Evolutionary conservation across 1,284 basidiomycete genomes (phyloP).

Genomic region (Boletus semigastroideus): DNA sequence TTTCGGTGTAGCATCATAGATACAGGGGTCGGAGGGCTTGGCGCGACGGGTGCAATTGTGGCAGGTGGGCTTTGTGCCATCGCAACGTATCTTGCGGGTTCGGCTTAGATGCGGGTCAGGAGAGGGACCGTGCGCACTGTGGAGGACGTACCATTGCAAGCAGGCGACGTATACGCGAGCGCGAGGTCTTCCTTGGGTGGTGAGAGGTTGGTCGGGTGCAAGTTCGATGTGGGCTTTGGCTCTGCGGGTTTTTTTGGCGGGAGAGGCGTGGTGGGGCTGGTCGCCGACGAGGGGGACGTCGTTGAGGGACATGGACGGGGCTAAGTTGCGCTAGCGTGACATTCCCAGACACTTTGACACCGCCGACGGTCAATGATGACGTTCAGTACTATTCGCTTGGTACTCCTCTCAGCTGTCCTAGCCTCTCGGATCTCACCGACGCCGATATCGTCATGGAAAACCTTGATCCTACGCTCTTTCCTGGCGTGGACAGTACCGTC

Average conservation of each 20-base stretch:
- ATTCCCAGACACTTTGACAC: constrained; percentile 1
- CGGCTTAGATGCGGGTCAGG: constrained; percentile 45
- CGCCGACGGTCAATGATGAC: background rate
- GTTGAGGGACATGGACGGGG: constrained; percentile 20
- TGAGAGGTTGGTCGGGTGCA: constrained; percentile 69
- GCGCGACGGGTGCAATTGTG: constrained; percentile 62
- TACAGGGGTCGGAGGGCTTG: constrained; percentile 44
- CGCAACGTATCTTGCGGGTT: constrained; percentile 75
- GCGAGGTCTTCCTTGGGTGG: constrained; percentile 70
- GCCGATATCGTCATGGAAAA: constrained; percentile 23
- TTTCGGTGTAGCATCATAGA: constrained; percentile 68
- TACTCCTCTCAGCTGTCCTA: constrained; percentile 4
- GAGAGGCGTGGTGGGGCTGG: too few species aligned
- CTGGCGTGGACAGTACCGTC: constrained; percentile 31
- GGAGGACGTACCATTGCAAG: constrained; percentile 59
- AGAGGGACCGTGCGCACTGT: background rate
- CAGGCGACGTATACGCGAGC: constrained; percentile 77
- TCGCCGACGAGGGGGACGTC: too few species aligned
- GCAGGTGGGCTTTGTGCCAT: constrained; percentile 73
- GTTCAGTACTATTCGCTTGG: background rate
- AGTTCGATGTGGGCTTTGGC: constrained; percentile 64
- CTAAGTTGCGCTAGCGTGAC: background rate
- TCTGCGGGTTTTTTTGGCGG: constrained; percentile 44
- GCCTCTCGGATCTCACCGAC: constrained; percentile 36
- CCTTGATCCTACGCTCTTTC: constrained; percentile 36